A percentile compares a stretch with the other conserved stretches of the same genome.
These are phyloP conservation scores for Spencermartinsiella ligniputridi DNA, from an alignment of 1,139 yeast genomes.

Conservation along the genomic window DNA sequence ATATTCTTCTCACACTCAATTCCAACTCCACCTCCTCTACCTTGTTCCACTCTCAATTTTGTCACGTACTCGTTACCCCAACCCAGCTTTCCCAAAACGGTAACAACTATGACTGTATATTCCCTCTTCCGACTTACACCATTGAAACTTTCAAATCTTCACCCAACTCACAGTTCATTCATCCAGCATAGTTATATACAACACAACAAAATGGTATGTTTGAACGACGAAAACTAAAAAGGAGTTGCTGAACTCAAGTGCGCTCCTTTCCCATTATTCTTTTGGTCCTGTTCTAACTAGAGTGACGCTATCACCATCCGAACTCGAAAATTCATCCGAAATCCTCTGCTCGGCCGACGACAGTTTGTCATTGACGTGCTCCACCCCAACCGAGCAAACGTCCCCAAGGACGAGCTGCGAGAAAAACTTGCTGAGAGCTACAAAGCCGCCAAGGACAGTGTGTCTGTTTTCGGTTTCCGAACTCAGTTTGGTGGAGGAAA, in stretches of 20 bases:
- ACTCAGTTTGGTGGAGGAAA: constrained; percentile 99
- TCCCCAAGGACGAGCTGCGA: constrained; percentile 98
- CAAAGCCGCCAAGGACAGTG: constrained; percentile 98
- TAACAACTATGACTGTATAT: background rate
- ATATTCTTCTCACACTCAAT: no score
- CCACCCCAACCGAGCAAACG: constrained; percentile 99
- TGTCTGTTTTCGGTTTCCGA: constrained; percentile 98
- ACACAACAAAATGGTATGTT: background rate
- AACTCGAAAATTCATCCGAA: constrained; percentile 99
- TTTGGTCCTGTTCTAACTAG: constrained; percentile 32
- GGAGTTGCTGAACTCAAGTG: background rate
- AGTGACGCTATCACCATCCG: constrained; percentile 99
- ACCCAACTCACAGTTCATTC: background rate
- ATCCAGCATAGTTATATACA: background rate
- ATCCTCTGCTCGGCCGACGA: constrained; percentile 99
- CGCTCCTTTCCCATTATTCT: background rate
- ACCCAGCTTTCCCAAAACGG: background rate
- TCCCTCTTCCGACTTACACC: no score
- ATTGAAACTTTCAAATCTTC: background rate
- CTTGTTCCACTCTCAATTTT: no score
- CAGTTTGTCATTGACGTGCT: constrained; percentile 99
- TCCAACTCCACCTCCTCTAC: no score
- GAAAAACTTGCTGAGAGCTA: constrained; percentile 93
- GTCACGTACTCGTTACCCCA: background rate
- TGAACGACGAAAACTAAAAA: background rate